phyloP scores from a whole-genome alignment of 179 eudicot genomes.

The Silene noctiflora region DNA sequence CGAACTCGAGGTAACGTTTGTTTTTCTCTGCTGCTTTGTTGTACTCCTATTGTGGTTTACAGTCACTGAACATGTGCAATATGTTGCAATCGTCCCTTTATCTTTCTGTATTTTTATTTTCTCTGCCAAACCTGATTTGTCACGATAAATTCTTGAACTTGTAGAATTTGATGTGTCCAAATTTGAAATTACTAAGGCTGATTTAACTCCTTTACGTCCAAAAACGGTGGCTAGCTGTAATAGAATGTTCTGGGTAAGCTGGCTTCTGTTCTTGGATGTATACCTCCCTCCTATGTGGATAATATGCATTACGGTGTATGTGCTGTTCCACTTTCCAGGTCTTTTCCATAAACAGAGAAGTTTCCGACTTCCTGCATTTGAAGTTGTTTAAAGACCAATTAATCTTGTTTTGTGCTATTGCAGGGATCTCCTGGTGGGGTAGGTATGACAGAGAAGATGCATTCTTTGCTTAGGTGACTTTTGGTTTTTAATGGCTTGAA shows the following conservation, averaged over 20 bases:
- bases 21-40: neutral
- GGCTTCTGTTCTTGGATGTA: neutral
- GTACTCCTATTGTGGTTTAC: neutral
- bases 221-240: neutral
- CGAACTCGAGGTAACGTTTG: constrained; percentile 43
- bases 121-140: neutral
- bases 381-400: neutral
- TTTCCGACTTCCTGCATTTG: neutral
- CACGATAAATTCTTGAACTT: neutral
- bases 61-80: neutral
- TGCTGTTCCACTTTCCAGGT: neutral
- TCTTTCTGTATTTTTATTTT: neutral
- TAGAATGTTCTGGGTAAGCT: neutral
- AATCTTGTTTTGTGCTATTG: constrained; percentile 13
- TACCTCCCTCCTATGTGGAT: neutral
- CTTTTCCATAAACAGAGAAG: neutral
- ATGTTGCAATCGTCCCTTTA: neutral
- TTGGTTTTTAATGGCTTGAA: neutral
- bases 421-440: constrained; percentile 34
- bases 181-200: neutral
- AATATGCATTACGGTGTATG: neutral
- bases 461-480: constrained; percentile 41
- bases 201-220: neutral
- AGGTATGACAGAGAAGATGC: constrained; percentile 25
- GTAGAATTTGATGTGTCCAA: neutral